A percentile compares a stretch with the other conserved stretches of the same genome.
Conservation (phyloP, 2,329 filamentous ascomycete species). For the Hypoxylon sp. region DNA sequence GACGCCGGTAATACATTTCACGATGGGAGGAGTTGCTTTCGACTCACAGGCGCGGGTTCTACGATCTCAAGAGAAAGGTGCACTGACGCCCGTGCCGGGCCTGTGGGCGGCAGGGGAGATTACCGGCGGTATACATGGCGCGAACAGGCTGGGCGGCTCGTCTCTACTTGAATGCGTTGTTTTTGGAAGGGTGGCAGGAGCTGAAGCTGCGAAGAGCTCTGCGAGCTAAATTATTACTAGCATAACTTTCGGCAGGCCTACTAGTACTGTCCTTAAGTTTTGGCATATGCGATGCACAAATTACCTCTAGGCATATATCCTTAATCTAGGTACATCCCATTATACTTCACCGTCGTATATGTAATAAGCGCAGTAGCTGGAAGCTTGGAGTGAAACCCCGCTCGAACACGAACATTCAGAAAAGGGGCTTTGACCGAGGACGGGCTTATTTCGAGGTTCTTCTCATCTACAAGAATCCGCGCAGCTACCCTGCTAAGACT, state of each 20-base stretch:
- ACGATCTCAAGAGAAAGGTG: slow-evolving; percentile 49
- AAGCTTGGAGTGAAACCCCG: background rate
- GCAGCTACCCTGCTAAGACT: too few relatives aligned
- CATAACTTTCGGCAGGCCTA: too few relatives aligned
- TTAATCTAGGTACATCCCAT: background rate
- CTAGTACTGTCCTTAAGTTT: too few relatives aligned
- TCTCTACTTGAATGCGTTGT: slow-evolving; percentile 73
- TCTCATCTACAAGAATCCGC: too few relatives aligned
- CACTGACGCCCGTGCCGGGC: slow-evolving; percentile 61
- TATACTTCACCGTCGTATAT: background rate
- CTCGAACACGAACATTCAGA: background rate
- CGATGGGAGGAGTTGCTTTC: slow-evolving; percentile 73
- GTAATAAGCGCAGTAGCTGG: background rate
- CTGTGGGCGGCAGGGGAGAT: slow-evolving; percentile 74
- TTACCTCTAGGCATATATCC: too few relatives aligned
- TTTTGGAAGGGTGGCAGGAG: slow-evolving; percentile 69
- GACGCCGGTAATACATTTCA: slow-evolving; percentile 74
- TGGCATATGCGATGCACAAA: too few relatives aligned
- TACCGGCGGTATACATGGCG: slow-evolving; percentile 72
- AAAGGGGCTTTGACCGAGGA: too few relatives aligned
- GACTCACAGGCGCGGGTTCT: slow-evolving; percentile 66
- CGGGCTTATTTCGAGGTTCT: too few relatives aligned
- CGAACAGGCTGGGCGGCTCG: slow-evolving; percentile 71
- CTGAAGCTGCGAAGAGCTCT: slow-evolving; percentile 55
- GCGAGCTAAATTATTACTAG: slow-evolving; percentile 7